A percentile compares a stretch with the other conserved stretches of the same genome.
Conservation (phyloP, 2,329 filamentous ascomycete species). For the Colletotrichum horii region DNA sequence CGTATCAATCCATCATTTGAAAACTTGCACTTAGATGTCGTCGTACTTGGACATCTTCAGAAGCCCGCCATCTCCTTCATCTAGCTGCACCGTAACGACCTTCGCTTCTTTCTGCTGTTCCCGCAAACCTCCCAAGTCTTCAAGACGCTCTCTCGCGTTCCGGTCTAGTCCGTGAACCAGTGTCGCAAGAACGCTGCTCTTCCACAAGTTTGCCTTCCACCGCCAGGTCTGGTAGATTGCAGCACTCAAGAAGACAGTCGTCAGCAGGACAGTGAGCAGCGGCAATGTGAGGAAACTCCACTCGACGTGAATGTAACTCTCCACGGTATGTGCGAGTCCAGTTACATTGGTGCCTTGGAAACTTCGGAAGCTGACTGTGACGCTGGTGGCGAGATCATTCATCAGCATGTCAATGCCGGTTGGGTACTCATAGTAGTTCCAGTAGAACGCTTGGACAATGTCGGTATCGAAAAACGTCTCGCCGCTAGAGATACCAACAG, state of each 20-base stretch:
- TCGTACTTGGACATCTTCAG: conserved; percentile 12
- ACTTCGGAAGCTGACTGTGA: conserved; percentile 38
- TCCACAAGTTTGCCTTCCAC: conserved; percentile 33
- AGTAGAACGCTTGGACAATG: conserved; percentile 43
- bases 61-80: conserved; percentile 24
- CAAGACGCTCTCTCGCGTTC: conserved; percentile 27
- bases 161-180: conserved; percentile 39
- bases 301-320: conserved; percentile 38
- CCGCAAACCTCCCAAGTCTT: conserved; percentile 19
- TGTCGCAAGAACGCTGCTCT: conserved; percentile 39
- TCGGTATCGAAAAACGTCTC: conserved; percentile 39
- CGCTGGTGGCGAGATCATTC: conserved; percentile 35
- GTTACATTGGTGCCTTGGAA: conserved; percentile 30
- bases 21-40: not conserved
- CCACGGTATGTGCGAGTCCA: conserved; percentile 30
- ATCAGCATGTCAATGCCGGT: conserved; percentile 38
- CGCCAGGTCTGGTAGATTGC: conserved; percentile 29
- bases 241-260: conserved; percentile 32
- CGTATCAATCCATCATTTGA: not conserved
- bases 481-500: conserved; percentile 35
- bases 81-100: conserved; percentile 29
- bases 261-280: conserved; percentile 31
- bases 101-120: conserved; percentile 30
- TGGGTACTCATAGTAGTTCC: conserved; percentile 42
- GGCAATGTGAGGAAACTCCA: conserved; percentile 40